phyloP scores from a whole-genome alignment of 2,329 filamentous ascomycete species.

The Helotiales sp. region DNA sequence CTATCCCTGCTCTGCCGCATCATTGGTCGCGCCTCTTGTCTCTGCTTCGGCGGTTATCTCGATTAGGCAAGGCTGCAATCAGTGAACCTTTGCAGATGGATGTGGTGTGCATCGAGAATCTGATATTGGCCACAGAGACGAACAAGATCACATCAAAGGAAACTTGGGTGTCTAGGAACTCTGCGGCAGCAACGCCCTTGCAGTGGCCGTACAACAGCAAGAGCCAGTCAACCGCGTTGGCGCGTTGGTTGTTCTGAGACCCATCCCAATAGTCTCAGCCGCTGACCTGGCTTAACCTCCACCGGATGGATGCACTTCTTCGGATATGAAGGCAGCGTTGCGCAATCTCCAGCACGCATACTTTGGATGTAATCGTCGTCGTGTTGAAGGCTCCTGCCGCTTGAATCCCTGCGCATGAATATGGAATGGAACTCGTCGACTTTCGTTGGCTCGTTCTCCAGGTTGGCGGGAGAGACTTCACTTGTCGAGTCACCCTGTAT shows the following conservation, averaged over 20 bases:
- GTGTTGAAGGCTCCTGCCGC: constrained; percentile 22
- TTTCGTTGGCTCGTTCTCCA: constrained; percentile 6
- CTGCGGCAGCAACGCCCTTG: constrained; percentile 6
- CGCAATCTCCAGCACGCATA: constrained; percentile 20
- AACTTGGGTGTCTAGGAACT: constrained; percentile 23
- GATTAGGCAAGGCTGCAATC: constrained; percentile 40
- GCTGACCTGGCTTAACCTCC: constrained; percentile 21
- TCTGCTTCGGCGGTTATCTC: constrained; percentile 42
- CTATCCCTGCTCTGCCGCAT: constrained; percentile 35
- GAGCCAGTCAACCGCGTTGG: constrained; percentile 26
- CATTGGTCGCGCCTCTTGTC: constrained; percentile 38
- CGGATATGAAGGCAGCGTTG: constrained; percentile 16
- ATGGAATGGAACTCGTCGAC: constrained; percentile 23
- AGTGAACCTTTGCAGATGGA: constrained; percentile 19
- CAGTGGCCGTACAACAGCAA: constrained; percentile 10
- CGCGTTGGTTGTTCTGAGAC: constrained; percentile 29
- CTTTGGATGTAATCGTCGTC: constrained; percentile 19
- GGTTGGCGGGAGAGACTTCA: not conserved
- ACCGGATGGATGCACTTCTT: constrained; percentile 15
- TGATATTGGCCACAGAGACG: constrained; percentile 14
- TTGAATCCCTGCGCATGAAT: constrained; percentile 32
- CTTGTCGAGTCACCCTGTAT: constrained; percentile 13
- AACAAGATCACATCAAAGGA: not conserved
- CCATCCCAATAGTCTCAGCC: constrained; percentile 12
- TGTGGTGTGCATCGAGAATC: constrained; percentile 4